A percentile compares a stretch with the other conserved stretches of the same genome.
Conservation (phyloP, 1,139 yeast genomes). For the Hyphopichia burtonii region DNA sequence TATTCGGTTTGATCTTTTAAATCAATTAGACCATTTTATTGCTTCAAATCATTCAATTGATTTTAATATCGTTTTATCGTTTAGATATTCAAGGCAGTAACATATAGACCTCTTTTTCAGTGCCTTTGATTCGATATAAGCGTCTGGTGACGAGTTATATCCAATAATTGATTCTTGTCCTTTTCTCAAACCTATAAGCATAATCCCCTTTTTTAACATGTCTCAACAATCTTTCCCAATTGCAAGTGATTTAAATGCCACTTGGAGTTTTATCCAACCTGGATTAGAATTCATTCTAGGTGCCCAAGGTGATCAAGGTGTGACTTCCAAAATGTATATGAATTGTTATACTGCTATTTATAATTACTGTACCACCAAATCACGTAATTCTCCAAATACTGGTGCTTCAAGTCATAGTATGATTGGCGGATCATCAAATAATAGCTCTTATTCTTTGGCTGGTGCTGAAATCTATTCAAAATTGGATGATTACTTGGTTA, state of each 20-base stretch:
- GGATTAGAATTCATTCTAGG: conserved; percentile 71
- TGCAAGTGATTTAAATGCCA: conserved; percentile 58
- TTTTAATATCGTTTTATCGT: too few relatives aligned
- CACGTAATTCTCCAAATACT: conserved; percentile 33
- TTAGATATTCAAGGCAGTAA: too few relatives aligned
- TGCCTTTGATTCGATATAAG: too few relatives aligned
- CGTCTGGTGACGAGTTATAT: too few relatives aligned
- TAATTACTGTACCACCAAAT: conserved; percentile 87
- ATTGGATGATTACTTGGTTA: conserved; percentile 62
- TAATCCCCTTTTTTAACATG: not conserved
- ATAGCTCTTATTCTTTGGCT: conserved; percentile 52
- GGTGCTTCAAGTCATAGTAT: conserved; percentile 1
- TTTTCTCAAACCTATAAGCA: too few relatives aligned
- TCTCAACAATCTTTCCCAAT: conserved; percentile 19
- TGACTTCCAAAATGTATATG: conserved; percentile 74
- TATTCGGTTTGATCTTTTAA: too few relatives aligned
- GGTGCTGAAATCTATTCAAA: conserved; percentile 88
- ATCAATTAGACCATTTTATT: too few relatives aligned
- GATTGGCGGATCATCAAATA: conserved; percentile 16
- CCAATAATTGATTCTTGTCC: too few relatives aligned
- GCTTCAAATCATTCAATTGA: too few relatives aligned
- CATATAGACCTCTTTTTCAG: too few relatives aligned
- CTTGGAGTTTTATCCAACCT: conserved; percentile 78
- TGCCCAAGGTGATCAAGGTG: conserved; percentile 60
- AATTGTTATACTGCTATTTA: conserved; percentile 80